phyloP scores from a whole-genome alignment of 768 basidiomycete species.

The Amanita rubescens region DNA sequence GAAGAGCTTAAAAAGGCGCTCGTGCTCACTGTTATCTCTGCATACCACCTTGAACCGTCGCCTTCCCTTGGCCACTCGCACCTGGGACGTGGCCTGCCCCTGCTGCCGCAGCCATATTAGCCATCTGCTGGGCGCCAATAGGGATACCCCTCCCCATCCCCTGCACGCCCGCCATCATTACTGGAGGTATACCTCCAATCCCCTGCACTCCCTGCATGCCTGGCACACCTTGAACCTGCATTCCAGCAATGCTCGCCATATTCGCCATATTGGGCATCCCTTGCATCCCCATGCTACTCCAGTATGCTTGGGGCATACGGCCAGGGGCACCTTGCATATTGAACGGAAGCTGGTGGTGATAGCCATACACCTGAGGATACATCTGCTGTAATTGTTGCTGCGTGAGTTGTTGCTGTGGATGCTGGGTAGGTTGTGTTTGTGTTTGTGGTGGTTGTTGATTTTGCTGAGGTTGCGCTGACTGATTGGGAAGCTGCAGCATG shows the following conservation, averaged over 20 bases:
- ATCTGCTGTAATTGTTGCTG: slow-evolving; percentile 13
- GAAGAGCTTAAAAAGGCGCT: too few relatives aligned
- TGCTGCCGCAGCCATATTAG: neutral
- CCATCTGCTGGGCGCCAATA: slow-evolving; percentile 7
- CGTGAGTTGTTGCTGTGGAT: slow-evolving; percentile 11
- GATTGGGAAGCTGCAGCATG: neutral
- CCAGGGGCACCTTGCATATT: neutral
- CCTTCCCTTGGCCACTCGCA: slow-evolving; percentile 1
- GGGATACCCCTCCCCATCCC: slow-evolving; percentile 9
- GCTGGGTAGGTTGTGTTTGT: slow-evolving; percentile 2
- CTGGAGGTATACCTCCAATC: slow-evolving; percentile 5
- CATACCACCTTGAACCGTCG: slow-evolving; percentile 4
- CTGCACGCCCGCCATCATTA: slow-evolving; percentile 5
- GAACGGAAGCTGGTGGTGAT: slow-evolving; percentile 6
- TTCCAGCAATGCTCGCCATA: neutral
- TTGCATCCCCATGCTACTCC: neutral
- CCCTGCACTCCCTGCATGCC: slow-evolving; percentile 5
- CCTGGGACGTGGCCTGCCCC: neutral
- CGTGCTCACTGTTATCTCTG: neutral
- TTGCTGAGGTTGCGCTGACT: neutral
- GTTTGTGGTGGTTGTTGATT: neutral
- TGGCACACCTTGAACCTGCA: neutral
- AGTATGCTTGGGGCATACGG: neutral
- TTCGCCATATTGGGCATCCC: neutral
- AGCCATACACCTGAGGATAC: slow-evolving; percentile 11